phyloP scores from a whole-genome alignment of 257 asterid species.

The Solanum appendiculatum region DNA sequence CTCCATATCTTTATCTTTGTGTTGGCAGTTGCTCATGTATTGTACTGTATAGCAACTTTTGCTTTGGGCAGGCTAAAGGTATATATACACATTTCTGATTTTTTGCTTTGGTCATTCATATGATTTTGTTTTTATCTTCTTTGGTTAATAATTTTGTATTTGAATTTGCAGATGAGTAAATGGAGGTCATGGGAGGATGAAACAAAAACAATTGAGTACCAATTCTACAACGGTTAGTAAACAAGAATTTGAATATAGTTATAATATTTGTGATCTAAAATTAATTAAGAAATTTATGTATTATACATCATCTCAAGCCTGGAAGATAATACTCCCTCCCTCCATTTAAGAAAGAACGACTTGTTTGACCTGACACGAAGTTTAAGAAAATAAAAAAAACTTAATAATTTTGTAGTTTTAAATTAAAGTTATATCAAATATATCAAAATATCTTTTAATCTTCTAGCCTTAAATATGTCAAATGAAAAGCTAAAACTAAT shows the following conservation, averaged over 20 bases:
- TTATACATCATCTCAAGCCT: neutral
- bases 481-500: rapidly evolving
- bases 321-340: neutral
- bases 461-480: neutral
- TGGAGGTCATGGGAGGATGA: conserved; percentile 26
- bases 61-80: conserved; percentile 19
- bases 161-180: conserved; percentile 17
- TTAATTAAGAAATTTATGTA: neutral
- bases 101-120: neutral
- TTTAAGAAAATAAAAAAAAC: neutral
- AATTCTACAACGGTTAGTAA: conserved; percentile 11
- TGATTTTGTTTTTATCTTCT: neutral
- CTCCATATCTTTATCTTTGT: conserved; percentile 21
- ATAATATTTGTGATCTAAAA: neutral
- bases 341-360: neutral
- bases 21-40: conserved; percentile 14
- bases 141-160: neutral
- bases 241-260: neutral
- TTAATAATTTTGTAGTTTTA: neutral
- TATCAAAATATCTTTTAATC: neutral
- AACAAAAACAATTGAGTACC: conserved; percentile 14
- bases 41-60: conserved; percentile 15
- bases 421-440: neutral
- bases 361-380: too few species aligned
- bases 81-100: neutral